Conservation (phyloP, 805 yeast species). For the Schwanniomyces vanrijiae region DNA sequence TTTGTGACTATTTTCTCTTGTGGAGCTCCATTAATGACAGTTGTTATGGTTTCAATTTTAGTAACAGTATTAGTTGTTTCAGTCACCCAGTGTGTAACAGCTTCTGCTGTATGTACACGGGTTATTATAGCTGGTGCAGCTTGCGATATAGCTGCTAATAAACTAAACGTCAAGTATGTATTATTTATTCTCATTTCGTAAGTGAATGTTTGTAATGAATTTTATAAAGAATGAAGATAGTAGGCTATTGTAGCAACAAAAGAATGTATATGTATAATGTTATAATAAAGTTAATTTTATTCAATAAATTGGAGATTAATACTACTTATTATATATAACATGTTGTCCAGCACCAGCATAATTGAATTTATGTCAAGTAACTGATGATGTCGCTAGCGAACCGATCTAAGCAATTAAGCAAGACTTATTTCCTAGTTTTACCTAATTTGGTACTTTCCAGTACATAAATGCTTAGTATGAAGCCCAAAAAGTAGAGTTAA, state of each 20-base stretch:
- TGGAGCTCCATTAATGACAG: conserved; percentile 19
- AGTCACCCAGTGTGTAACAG: conserved; percentile 24
- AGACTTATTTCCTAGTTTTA: background rate
- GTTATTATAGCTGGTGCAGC: conserved; percentile 27
- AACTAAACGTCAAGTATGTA: background rate
- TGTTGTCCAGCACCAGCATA: background rate
- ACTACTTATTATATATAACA: background rate
- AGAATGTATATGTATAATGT: background rate
- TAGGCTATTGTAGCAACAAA: background rate
- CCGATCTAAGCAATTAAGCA: background rate
- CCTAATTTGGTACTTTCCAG: background rate
- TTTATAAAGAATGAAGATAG: background rate
- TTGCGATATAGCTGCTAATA: conserved; percentile 5
- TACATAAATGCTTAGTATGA: background rate
- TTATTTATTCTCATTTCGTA: conserved; percentile 3
- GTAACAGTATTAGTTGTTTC: conserved; percentile 15
- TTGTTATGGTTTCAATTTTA: conserved; percentile 11
- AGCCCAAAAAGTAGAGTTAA: background rate
- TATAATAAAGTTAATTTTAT: too few species aligned
- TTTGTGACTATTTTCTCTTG: conserved; percentile 10
- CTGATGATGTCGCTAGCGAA: background rate
- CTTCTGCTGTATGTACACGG: conserved; percentile 25
- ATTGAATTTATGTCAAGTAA: background rate
- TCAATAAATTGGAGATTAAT: background rate
- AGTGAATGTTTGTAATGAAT: background rate